Evolutionary conservation across 129 eudicot genomes (phyloP).

Genomic region (Calendula officinalis): DNA sequence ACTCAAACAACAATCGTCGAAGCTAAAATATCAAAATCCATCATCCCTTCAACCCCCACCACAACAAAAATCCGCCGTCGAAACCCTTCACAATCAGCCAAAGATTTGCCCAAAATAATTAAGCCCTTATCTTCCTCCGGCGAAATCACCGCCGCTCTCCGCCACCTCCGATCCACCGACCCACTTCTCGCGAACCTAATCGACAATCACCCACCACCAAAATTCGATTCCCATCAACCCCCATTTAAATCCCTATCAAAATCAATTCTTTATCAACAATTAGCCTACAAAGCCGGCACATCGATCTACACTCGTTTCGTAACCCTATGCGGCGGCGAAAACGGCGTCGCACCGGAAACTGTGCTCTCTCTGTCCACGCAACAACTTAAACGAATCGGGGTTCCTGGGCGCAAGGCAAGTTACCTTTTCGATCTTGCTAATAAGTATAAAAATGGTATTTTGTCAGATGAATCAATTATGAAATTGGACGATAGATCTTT

Average conservation of each 20-base stretch:
- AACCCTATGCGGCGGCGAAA: conserved; percentile 74
- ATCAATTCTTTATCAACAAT: conserved; percentile 81
- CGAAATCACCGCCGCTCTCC: conserved; percentile 55
- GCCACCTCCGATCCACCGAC: conserved; percentile 64
- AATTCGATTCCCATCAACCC: conserved; percentile 54
- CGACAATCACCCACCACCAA: conserved; percentile 59
- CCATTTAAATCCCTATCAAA: conserved; percentile 73
- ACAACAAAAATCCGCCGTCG: conserved; percentile 38
- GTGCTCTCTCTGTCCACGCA: conserved; percentile 55
- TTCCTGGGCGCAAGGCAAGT: conserved; percentile 81
- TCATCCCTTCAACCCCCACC: conserved; percentile 27
- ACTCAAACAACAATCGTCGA: conserved; percentile 22
- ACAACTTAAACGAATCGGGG: conserved; percentile 84
- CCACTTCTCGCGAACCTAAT: conserved; percentile 56
- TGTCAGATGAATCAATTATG: conserved; percentile 62
- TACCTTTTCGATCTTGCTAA: conserved; percentile 75
- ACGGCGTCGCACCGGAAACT: conserved; percentile 49
- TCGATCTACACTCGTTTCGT: conserved; percentile 75
- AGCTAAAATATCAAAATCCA: conserved; percentile 36
- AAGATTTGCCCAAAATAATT: conserved; percentile 36
- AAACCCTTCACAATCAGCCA: conserved; percentile 35
- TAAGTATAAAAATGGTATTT: conserved; percentile 70
- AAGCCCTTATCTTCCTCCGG: conserved; percentile 54
- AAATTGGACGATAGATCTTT: conserved; percentile 89
- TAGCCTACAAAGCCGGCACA: conserved; percentile 80